Evolutionary conservation across 1,139 yeast species (phyloP), one percentile per base, ranked within the genome.

Genomic region (Zygotorulaspora mrakii): DNA sequence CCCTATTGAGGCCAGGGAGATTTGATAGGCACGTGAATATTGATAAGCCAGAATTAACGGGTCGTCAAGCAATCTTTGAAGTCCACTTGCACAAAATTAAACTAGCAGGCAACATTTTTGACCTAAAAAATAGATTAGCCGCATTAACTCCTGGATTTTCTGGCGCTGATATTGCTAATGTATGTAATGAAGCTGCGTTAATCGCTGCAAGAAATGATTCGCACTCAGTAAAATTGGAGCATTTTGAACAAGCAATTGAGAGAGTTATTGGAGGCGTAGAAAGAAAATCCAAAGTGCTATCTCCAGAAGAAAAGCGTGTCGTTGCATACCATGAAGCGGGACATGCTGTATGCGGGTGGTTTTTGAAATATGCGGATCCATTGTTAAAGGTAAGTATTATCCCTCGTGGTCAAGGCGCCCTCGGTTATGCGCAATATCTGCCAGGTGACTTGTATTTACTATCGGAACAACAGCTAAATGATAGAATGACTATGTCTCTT

Each of bases 301-400:
- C 84, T 4, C 82, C 82, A 1, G 79, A 76, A 37, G 91, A 83
- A 55, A 82, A 82, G 69, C 77, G 71, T 50, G 73, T 82, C 17
- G 91, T 83, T 36, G 89, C 91, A 1, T 83, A 77, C 54, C 94
- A 83, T 60, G 94, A 81, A 61, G 89, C 91, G 2, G 94, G 91
- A 1, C 88, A 82, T 61, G 91, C 94, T 4, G 71, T 82, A 41
- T 80, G 89, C 67, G 85, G 91, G 18, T 80, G 89, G 88, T 79
- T 68, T 54, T 67, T 79, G 56, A 76, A 79, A 59, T 74, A 64
- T 59, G 87, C 88, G 20, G 91, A 83, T 59, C 94, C 94, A 10
- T 66, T 83, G 46, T 71, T 83, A 39, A 84, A 83, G 59, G 91
- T 82, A 5, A 77, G 87, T n/a, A 80, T 83, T 50, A 81, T 83